phyloP scores from a whole-genome alignment of 164 flowering plant genomes.

The Chimonanthus praecox region DNA sequence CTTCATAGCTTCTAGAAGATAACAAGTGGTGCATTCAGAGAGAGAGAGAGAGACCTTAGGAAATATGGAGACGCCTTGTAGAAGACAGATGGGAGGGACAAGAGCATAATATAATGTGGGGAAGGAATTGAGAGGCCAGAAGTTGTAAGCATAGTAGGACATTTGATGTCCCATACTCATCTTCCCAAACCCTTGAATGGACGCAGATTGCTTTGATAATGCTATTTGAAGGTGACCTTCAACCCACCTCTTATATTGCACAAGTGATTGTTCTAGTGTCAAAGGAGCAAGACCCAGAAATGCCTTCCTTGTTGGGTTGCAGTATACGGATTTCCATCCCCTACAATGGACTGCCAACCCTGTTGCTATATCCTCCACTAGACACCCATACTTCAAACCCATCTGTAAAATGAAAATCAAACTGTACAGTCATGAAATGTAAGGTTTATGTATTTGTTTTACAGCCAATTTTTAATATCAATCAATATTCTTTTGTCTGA shows the following conservation, averaged over 20 bases:
- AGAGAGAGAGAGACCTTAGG: constrained; percentile 20
- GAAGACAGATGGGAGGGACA: constrained; percentile 23
- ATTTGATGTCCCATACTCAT: constrained; percentile 24
- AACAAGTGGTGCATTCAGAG: background rate
- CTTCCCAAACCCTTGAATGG: constrained; percentile 19
- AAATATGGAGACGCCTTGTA: constrained; percentile 21
- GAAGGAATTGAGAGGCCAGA: constrained; percentile 25
- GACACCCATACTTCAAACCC: constrained; percentile 35
- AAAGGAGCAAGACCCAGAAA: constrained; percentile 29
- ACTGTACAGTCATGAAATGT: no score
- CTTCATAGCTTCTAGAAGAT: no score
- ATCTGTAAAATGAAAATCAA: constrained; percentile 1
- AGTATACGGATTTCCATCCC: constrained; percentile 34
- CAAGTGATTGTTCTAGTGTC: constrained; percentile 19
- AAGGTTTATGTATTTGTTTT: no score
- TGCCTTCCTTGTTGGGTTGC: constrained; percentile 16
- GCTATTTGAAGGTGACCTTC: constrained; percentile 30
- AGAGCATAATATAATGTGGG: constrained; percentile 20
- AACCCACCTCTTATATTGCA: constrained; percentile 33
- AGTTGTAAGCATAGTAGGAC: constrained; percentile 15
- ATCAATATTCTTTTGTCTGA: no score
- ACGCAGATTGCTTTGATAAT: constrained; percentile 24
- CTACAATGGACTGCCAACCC: constrained; percentile 33
- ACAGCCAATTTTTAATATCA: no score
- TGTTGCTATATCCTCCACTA: constrained; percentile 63